Conservation (phyloP, 768 basidiomycete species). For the Cystobasidium ongulense region DNA sequence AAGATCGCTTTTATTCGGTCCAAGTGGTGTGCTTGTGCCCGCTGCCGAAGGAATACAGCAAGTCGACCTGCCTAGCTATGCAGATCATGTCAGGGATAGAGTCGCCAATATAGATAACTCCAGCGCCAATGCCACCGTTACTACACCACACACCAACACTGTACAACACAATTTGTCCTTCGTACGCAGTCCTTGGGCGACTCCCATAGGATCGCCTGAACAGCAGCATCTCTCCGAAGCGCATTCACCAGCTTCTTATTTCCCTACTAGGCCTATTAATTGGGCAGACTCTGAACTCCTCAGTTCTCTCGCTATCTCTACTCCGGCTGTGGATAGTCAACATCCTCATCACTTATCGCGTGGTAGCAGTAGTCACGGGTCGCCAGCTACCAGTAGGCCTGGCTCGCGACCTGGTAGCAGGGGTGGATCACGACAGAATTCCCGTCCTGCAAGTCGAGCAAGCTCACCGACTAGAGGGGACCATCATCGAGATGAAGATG, state of each 20-base stretch:
- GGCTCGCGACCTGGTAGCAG: constrained; percentile 14
- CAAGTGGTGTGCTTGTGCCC: constrained; percentile 45
- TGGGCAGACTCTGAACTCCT: constrained; percentile 82
- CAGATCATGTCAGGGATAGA: constrained; percentile 78
- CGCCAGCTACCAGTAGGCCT: constrained; percentile 10
- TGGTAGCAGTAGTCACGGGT: background rate
- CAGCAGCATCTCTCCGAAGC: constrained; percentile 17
- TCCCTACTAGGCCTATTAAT: constrained; percentile 45
- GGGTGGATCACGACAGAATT: background rate
- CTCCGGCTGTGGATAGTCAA: background rate
- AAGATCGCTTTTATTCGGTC: constrained; percentile 60
- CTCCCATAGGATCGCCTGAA: constrained; percentile 2
- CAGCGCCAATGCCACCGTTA: constrained; percentile 45
- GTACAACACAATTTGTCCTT: background rate
- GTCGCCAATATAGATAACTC: constrained; percentile 51
- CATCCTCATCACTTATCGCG: constrained; percentile 6
- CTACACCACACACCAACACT: background rate
- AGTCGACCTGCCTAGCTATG: constrained; percentile 76
- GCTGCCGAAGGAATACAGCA: constrained; percentile 53
- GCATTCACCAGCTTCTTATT: constrained; percentile 3
- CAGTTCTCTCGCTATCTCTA: constrained; percentile 52
- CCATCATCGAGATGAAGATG: constrained; percentile 25
- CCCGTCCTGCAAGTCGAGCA: constrained; percentile 31
- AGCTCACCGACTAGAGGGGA: constrained; percentile 12
- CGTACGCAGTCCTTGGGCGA: constrained; percentile 23